phyloP scores from a whole-genome alignment of 2,329 filamentous ascomycete species.

The Botryotinia calthae region DNA sequence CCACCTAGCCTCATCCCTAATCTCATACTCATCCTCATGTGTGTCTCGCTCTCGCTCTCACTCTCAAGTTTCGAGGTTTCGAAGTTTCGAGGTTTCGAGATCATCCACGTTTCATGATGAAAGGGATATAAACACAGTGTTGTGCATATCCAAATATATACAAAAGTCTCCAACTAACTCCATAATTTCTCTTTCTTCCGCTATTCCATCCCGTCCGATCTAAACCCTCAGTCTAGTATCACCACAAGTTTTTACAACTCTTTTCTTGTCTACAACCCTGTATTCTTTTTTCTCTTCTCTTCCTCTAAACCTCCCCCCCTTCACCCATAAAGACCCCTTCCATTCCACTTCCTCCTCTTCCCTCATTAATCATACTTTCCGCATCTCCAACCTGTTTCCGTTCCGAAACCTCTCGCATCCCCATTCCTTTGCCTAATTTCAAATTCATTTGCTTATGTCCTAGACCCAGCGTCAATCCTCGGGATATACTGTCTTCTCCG shows the following conservation, averaged over 20 bases:
- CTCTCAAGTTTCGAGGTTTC: not conserved
- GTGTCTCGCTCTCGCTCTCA: not conserved
- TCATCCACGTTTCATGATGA: not conserved
- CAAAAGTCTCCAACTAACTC: not conserved
- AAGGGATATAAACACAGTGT: not conserved
- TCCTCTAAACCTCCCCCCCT: conserved; percentile 37
- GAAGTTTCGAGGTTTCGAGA: not conserved
- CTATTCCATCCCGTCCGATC: not conserved
- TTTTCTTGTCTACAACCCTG: not conserved
- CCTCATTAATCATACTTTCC: conserved; percentile 67
- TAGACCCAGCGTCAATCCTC: conserved; percentile 60
- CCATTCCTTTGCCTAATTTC: conserved; percentile 58
- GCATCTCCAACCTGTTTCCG: conserved; percentile 88
- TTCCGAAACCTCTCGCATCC: conserved; percentile 70
- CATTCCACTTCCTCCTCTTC: conserved; percentile 31
- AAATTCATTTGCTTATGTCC: conserved; percentile 57
- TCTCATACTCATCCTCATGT: not conserved
- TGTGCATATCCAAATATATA: conserved; percentile 11
- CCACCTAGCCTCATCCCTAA: not conserved
- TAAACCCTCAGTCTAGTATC: not conserved
- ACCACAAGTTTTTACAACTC: not conserved
- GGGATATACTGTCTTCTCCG: conserved; percentile 52
- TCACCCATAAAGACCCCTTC: conserved; percentile 39
- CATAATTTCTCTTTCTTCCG: not conserved
- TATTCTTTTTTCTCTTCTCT: not conserved